Conservation (phyloP, 2,329 filamentous ascomycete species). For the Neophaeococcomyces mojaviensis region DNA sequence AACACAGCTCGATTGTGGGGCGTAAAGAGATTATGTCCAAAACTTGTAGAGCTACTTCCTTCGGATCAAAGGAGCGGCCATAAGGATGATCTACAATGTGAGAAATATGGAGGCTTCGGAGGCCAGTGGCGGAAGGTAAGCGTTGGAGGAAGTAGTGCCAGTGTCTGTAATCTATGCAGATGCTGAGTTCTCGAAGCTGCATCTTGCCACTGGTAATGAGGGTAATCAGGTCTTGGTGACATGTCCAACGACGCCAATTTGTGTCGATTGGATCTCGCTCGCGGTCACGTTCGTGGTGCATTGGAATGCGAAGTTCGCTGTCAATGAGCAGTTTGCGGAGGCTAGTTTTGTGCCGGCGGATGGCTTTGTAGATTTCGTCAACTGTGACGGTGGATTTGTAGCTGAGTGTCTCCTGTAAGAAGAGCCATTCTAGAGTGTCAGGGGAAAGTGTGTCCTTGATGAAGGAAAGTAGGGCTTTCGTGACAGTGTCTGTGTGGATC, state of each 20-base stretch:
- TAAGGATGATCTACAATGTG: constrained; percentile 58
- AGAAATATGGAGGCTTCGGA: constrained; percentile 64
- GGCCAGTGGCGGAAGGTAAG: constrained; percentile 61
- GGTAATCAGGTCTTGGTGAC: constrained; percentile 59
- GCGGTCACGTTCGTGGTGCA: constrained; percentile 30
- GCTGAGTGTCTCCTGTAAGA: constrained; percentile 59
- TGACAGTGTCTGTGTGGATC: constrained; percentile 67
- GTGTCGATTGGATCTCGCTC: constrained; percentile 18
- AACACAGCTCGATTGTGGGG: constrained; percentile 68
- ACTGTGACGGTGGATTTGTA: constrained; percentile 56
- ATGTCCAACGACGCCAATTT: constrained; percentile 63
- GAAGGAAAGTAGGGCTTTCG: constrained; percentile 62
- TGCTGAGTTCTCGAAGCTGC: constrained; percentile 63
- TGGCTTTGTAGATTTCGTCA: constrained; percentile 62
- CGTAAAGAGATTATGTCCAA: constrained; percentile 70
- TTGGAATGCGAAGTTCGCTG: constrained; percentile 49
- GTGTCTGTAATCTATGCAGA: constrained; percentile 65
- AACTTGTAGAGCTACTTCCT: constrained; percentile 67
- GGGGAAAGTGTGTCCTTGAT: constrained; percentile 70
- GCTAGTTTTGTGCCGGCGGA: constrained; percentile 64
- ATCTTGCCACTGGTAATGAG: constrained; percentile 73
- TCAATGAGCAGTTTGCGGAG: constrained; percentile 68
- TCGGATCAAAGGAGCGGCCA: constrained; percentile 48
- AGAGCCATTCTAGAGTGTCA: constrained; percentile 71
- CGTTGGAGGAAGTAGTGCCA: constrained; percentile 78